phyloP scores from a whole-genome alignment of 192 early-diverging fungal species.

The Backusella australiensis region DNA sequence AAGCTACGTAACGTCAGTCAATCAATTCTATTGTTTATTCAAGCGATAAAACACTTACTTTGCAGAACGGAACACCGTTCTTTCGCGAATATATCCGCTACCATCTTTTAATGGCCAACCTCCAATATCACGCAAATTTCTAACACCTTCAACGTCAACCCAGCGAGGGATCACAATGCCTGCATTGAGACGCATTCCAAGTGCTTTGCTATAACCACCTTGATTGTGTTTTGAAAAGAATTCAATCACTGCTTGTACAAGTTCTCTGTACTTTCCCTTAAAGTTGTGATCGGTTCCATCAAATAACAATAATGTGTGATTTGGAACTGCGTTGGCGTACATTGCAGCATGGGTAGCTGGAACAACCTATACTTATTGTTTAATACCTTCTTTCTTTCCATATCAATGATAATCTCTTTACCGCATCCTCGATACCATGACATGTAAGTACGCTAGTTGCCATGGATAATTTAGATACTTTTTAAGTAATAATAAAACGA shows the following conservation, averaged over 20 bases:
- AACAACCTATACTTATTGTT: conserved; percentile 36
- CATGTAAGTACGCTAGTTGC: conserved; percentile 47
- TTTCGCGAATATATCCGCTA: conserved; percentile 44
- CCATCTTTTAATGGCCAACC: conserved; percentile 49
- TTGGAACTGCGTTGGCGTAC: conserved; percentile 36
- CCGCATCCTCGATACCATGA: conserved; percentile 50
- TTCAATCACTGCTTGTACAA: conserved; percentile 25
- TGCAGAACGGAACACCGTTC: conserved; percentile 48
- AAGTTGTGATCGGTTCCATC: conserved; percentile 49
- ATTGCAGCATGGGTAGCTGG: conserved; percentile 42
- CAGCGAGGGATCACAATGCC: conserved; percentile 33
- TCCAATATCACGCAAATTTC: conserved; percentile 57
- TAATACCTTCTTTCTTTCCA: background rate
- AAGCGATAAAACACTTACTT: conserved; percentile 34
- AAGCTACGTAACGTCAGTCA: conserved; percentile 28
- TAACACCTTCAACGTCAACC: conserved; percentile 50
- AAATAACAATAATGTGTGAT: conserved; percentile 41
- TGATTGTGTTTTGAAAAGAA: conserved; percentile 34
- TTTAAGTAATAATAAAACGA: background rate
- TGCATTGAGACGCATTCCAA: conserved; percentile 16
- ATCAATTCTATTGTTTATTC: background rate
- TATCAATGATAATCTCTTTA: conserved; percentile 15
- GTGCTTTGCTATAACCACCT: conserved; percentile 8
- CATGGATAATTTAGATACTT: conserved; percentile 43
- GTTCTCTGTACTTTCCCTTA: conserved; percentile 34